Base-by-base conservation (phyloP, 164 flowering plant genomes). In the Aristolochia fimbriata region DNA sequence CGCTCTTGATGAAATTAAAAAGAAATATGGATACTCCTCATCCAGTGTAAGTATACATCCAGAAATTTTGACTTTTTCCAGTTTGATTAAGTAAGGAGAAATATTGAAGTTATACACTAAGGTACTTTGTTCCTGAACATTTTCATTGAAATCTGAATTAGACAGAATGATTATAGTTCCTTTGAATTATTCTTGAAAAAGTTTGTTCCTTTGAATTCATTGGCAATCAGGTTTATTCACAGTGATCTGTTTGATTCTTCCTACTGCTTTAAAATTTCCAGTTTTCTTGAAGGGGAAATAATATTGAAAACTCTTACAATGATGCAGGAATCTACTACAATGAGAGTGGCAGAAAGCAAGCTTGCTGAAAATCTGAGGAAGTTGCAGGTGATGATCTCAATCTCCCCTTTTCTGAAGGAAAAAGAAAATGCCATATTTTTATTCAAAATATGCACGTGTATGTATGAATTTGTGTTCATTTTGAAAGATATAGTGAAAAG, bases 1-100 rank as follows among this genome's bases (percentile, higher is more conserved):
- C 48, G 30, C 83, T 51, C 78, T 89, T 60, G 94, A 89, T 66
- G 83, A 84, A 67, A 89, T 92, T 50, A 92, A 87, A 80, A 89
- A 75, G 75, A 92, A 68, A 77, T 92, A 92, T 56, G 96, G 98
- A 11, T 92, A 75, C 73, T 60, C 88, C 23, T 48, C 64, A 2
- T 60, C 81, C 49, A 63, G 68, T 62, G 92, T 85, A 76, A 83
- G 92, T 78, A 15, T 55, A 16, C 15, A 1, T 55, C 43, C 25
- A 6, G 0, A 50, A 50, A 50, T 15, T n/a, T 15, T 2, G 21
- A 50, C 0, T 19, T 16, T n/a, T 19, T 37, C 43, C 43, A 7
- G 11, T 37, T 10, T 37, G 43, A 37, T 37, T 10, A 37, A 37
- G 43, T 7, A 37, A 37, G 5, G 5, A 31, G 37, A 31, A 31